Conservation (phyloP, 1,284 basidiomycete genomes). For the Xerocomus tenax region DNA sequence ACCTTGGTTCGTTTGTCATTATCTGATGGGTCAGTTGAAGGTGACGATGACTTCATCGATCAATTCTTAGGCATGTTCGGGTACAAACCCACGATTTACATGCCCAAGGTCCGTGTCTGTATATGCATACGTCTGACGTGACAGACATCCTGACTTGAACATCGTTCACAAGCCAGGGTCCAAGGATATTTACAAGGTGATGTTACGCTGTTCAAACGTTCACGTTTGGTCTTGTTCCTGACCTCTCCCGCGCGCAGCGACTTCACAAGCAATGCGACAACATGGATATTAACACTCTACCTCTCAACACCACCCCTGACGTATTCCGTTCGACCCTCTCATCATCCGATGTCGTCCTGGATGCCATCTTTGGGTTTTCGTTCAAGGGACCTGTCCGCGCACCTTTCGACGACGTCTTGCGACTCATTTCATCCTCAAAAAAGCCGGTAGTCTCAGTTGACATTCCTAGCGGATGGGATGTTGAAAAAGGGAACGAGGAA, state of each 20-base stretch:
- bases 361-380: conserved; percentile 96
- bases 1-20: conserved; percentile 56
- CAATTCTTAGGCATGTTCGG: conserved; percentile 68
- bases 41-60: background rate
- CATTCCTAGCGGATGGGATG: conserved; percentile 94
- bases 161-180: conserved; percentile 54
- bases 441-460: conserved; percentile 86
- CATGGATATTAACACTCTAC: conserved; percentile 68
- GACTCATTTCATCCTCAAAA: conserved; percentile 54
- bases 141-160: conserved; percentile 1
- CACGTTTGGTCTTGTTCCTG: background rate
- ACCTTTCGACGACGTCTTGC: conserved; percentile 77
- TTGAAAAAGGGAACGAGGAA: conserved; percentile 66
- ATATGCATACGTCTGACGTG: background rate
- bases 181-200: conserved; percentile 81
- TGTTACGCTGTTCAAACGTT: background rate
- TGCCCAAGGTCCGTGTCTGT: conserved; percentile 67
- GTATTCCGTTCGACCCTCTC: conserved; percentile 48
- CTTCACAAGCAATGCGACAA: conserved; percentile 83
- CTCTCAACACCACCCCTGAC: conserved; percentile 42
- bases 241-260: conserved; percentile 37
- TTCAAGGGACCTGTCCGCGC: conserved; percentile 83
- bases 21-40: background rate
- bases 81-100: conserved; percentile 77
- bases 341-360: conserved; percentile 78